A percentile compares a stretch with the other conserved stretches of the same genome.
phyloP scores from a whole-genome alignment of 78 protist species.

The Cavenderia fasciculata region DNA sequence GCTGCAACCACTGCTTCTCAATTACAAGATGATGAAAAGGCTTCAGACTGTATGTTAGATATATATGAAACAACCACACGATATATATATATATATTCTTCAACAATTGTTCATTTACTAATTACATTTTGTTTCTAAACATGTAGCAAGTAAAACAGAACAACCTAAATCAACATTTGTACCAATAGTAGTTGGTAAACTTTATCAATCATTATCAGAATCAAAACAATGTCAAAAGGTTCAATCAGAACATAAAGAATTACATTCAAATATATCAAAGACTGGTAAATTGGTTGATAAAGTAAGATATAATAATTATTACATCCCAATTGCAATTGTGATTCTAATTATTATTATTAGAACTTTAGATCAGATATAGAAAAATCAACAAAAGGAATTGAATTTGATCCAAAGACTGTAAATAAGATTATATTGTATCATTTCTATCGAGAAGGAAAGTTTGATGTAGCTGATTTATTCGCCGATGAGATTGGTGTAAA shows the following conservation, averaged over 20 bases:
- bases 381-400: constrained; percentile 55
- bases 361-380: constrained; percentile 45
- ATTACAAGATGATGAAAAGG: no score
- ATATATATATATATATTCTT: no score
- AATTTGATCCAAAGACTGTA: constrained; percentile 21
- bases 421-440: constrained; percentile 76
- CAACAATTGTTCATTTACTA: no score
- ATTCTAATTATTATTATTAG: constrained; percentile 1
- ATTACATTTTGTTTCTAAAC: no score
- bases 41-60: no score
- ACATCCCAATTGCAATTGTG: background rate
- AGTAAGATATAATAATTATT: constrained; percentile 9
- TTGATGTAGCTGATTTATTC: constrained; percentile 66
- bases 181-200: constrained; percentile 28
- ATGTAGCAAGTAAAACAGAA: no score
- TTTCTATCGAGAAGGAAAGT: constrained; percentile 78
- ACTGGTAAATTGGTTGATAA: constrained; percentile 83
- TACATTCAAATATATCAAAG: constrained; percentile 71
- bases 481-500: constrained; percentile 7
- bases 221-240: constrained; percentile 31
- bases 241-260: constrained; percentile 54
- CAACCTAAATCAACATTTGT: background rate
- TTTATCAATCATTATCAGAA: constrained; percentile 27
- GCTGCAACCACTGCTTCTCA: no score
- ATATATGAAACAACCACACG: no score